Base-by-base conservation (phyloP, 768 basidiomycete species). In the Naganishia randhawae region DNA sequence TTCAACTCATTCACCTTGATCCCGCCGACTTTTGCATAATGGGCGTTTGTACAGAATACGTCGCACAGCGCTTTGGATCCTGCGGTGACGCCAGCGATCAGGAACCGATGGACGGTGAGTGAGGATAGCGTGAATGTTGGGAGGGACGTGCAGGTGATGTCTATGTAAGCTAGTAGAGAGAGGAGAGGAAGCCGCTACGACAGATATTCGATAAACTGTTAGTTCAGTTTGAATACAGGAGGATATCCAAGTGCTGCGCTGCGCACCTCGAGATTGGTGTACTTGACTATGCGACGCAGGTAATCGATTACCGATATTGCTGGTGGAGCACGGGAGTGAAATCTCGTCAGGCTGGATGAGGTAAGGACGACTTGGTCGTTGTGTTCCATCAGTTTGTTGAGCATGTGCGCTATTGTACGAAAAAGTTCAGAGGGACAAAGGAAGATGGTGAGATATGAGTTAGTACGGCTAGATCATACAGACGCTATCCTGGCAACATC, bases 1-100 rank as follows among this genome's bases (percentile, higher is more conserved):
- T 97, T 95, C 80, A 98, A 86, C 82, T 99, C 95, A 69, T 85
- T 84, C 55, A 92, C 84, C 71, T 89, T 87, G 77, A 97, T 92
- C 66, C 96, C 96, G 74, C 96, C 96, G 35, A 99, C 94, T 81
- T 89, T 90, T 72, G 96, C 92, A 81, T 98, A 98, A 76, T 94
- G 86, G 66, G 85, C 86, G 80, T 98, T 98, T 54, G 91, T 92
- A 82, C 91, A 95, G 80, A 98, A 98, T 22, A 87, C 86, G 82
- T 99, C 96, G 80, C 91, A 94, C 51, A 97, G 86, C 0, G 92
- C 92, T 81, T 99, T 98, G 82, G 88, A 89, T 70, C 91, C 89
- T 68, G 93, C 91, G 33, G 90, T 87, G 79, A 97, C 88, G 73
- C 92, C 87, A 51, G 95, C 85, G 82, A 98, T 97, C 77, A 97